Base-by-base conservation (phyloP, 208 protist species). In the Vickermania ingenoplastis region DNA sequence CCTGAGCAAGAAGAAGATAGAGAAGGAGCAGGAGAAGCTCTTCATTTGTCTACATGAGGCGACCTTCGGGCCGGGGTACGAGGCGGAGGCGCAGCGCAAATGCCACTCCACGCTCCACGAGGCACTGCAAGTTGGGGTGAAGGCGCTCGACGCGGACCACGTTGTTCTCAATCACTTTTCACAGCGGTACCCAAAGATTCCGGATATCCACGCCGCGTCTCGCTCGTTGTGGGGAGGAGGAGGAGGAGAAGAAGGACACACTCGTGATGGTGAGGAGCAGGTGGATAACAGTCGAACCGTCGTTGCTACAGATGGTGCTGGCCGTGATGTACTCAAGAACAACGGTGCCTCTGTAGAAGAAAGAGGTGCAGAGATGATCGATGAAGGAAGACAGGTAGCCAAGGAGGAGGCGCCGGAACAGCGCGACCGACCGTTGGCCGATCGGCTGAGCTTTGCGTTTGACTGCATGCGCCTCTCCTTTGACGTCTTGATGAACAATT, bases 41-140 rank as follows among this genome's bases (percentile, higher is more conserved):
- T 93, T 86, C 30, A 71, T 97, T 1, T 82, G 93, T 3, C 73
- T 97, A 0, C 94, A 97, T 69, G 94, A 97, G 65, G 91, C 92
- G 21, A 97, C 94, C 2, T 97, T 97, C 55, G 89, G 92, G 22
- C 88, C 90, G 27, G 81, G 80, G 11, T 92, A 81, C 57, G 73
- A 82, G 45, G 76, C 62, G 1, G 85, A 97, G 68, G 94, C 94
- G 13, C 31, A 80, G 3, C 58, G 62, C 11, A 96, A 96, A 73
- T 83, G 75, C 31, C 94, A 97, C 68, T 92, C 73, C 3, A 97
- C 94, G 11, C 69, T 93, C 1, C 65, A 71, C 1, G 90, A 97
- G 71, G 94, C 92, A 0, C 57, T 97, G 13, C 17, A 59, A 28
- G 73, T 92, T 45, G 86, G 73, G 7, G 57, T 52, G 3, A 45